Conservation (phyloP, 805 yeast genomes). For the Blastobotrys mokoenaii region DNA sequence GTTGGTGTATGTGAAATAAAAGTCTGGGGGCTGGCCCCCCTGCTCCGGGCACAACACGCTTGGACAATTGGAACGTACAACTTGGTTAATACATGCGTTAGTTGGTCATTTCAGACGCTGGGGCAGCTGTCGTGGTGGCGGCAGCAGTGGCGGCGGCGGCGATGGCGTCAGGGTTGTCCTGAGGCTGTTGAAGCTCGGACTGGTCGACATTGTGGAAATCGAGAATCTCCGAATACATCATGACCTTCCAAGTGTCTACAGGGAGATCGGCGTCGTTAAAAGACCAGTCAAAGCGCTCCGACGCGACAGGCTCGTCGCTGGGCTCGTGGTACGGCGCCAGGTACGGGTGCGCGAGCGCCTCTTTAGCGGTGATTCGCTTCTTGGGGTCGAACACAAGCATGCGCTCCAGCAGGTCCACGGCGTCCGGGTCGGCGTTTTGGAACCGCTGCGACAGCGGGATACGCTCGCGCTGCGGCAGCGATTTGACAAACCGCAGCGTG, state of each 20-base stretch:
- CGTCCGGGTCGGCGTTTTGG: constrained; percentile 53
- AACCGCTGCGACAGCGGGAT: constrained; percentile 78
- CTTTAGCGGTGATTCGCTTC: constrained; percentile 86
- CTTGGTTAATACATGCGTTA: too few species aligned
- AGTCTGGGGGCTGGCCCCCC: too few species aligned
- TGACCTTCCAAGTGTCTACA: constrained; percentile 96
- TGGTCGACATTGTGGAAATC: constrained; percentile 85
- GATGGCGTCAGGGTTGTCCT: too few species aligned
- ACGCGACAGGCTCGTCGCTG: constrained; percentile 92
- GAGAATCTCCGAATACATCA: constrained; percentile 96
- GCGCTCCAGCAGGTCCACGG: constrained; percentile 76
- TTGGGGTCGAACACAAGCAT: constrained; percentile 95
- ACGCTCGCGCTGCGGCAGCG: constrained; percentile 90
- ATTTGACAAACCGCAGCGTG: constrained; percentile 86
- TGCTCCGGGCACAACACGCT: too few species aligned
- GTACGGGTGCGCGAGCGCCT: constrained; percentile 84
- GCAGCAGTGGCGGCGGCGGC: too few species aligned
- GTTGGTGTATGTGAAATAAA: too few species aligned
- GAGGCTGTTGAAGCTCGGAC: constrained; percentile 2
- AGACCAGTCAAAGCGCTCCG: constrained; percentile 92
- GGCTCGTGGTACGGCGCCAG: constrained; percentile 95
- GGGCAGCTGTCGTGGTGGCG: too few species aligned
- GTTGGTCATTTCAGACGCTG: too few species aligned
- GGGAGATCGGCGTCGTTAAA: constrained; percentile 97
- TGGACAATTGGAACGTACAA: too few species aligned